Conservation (phyloP, 1,284 basidiomycete species). For the Cryptococcus floricola region DNA sequence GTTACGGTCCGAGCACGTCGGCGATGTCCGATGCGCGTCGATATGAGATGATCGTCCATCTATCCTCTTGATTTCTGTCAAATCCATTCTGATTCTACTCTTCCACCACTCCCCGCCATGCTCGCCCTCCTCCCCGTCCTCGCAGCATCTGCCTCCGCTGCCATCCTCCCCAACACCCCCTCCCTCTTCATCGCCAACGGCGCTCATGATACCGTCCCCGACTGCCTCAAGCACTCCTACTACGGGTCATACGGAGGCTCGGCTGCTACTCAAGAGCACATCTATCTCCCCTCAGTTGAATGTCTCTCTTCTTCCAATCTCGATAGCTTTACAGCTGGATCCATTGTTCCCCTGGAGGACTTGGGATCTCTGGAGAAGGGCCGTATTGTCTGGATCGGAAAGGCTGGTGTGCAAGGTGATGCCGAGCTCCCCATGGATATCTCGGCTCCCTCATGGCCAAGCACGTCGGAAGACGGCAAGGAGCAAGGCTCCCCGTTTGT, state of each 20-base stretch:
- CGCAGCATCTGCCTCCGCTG: background rate
- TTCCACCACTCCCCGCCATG: too few species aligned
- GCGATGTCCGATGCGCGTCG: background rate
- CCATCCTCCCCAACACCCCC: constrained; percentile 2
- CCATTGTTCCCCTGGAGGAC: constrained; percentile 12
- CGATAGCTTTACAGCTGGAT: constrained; percentile 12
- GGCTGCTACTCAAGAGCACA: constrained; percentile 8
- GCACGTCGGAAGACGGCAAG: constrained; percentile 2
- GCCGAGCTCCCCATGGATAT: background rate
- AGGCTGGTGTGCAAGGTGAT: constrained; percentile 26
- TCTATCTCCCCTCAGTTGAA: constrained; percentile 13
- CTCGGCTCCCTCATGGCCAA: background rate
- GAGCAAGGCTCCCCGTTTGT: constrained; percentile 1
- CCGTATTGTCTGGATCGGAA: constrained; percentile 41
- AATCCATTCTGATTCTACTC: too few species aligned
- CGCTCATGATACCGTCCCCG: background rate
- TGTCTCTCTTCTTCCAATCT: constrained; percentile 27
- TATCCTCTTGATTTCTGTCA: background rate
- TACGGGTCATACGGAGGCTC: constrained; percentile 18
- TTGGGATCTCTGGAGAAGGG: constrained; percentile 5
- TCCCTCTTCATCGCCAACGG: background rate
- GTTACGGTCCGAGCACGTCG: background rate
- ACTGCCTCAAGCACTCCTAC: constrained; percentile 14
- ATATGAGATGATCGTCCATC: background rate
- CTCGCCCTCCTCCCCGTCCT: constrained; percentile 10